Evolutionary conservation across 495 filamentous ascomycete genomes (phyloP), one percentile per base, ranked within the genome.

Genomic region (Copromyces sp.): DNA sequence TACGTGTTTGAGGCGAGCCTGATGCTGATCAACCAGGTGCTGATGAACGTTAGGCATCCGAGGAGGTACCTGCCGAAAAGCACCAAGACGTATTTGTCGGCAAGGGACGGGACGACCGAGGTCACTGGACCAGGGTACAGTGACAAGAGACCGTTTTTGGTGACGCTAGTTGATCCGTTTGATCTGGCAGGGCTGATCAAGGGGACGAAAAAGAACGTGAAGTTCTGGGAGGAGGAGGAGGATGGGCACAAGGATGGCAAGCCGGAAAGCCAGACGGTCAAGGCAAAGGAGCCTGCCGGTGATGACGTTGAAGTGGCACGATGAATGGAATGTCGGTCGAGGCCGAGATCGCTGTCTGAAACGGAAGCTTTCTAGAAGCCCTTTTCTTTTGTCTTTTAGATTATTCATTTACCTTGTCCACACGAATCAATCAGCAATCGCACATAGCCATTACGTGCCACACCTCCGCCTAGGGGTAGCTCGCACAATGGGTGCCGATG

Each of bases 111-210:
- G 3, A 80, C 86, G 17, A 90, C 89, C 0, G 91, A 93, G 81
- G 78, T 91, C 44, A 81, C 82, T 59, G 90, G 90, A 0, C 86
- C 87, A 4, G 91, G 90, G 2, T 92, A 88, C 74, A 78, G 87
- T 68, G 89, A 93, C 72, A 72, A 78, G 40, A 79, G 90, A 47
- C 78, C 77, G 37, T 86, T 87, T 59, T 45, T 86, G 39, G 61
- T 84, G 4, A 92, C 89, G 0, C 40, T 92, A 9, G 3, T 93
- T 14, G 91, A 93, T 78, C 90, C 90, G 4, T 91, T 93, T 79
- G 89, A 92, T 75, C 35, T 92, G 9, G 75, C 76, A n/a, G 90
- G 90, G 3, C 78, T 91, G 73, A 76, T 89, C 44, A 83, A 76
- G 73, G 84, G 85, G 7, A 83, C 77, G 72, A 9, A 8, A 17